These are phyloP conservation scores for Termitomyces sp. DNA, from an alignment of 768 basidiomycete genomes.

Conservation along the genomic window DNA sequence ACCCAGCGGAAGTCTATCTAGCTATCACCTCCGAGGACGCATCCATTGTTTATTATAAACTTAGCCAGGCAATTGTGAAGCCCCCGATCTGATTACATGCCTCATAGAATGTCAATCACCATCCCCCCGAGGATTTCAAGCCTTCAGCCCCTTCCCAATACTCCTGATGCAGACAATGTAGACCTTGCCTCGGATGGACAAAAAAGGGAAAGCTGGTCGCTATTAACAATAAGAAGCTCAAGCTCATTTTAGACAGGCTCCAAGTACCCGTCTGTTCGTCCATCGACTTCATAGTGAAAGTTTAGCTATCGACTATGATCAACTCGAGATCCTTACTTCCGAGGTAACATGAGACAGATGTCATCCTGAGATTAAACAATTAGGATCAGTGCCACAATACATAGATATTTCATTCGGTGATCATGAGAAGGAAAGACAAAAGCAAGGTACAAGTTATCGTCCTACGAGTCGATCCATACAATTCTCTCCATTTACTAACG, in stretches of 20 bases:
- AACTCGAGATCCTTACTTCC: too few relatives aligned
- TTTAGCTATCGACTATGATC: too few relatives aligned
- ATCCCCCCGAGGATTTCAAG: not conserved
- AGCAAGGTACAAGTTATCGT: too few relatives aligned
- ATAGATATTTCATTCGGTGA: too few relatives aligned
- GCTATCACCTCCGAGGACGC: slow-evolving; percentile 75
- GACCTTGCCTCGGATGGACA: not conserved
- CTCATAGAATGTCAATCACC: not conserved
- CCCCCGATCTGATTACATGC: slow-evolving; percentile 43
- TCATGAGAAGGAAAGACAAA: too few relatives aligned
- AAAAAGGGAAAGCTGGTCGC: not conserved
- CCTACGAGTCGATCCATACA: too few relatives aligned
- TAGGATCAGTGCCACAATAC: too few relatives aligned
- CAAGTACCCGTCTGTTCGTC: not conserved
- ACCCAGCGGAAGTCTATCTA: slow-evolving; percentile 49
- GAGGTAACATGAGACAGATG: too few relatives aligned
- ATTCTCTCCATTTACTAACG: too few relatives aligned
- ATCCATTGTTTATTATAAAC: slow-evolving; percentile 81
- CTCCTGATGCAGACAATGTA: not conserved
- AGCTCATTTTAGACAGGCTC: not conserved
- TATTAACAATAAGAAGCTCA: not conserved
- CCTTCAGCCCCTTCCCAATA: too few relatives aligned
- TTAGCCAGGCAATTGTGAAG: slow-evolving; percentile 73
- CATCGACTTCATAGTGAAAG: too few relatives aligned
- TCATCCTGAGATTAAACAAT: too few relatives aligned